Base-by-base conservation (phyloP, 2,329 filamentous ascomycete species). In the Neodidymelliopsis sp. region DNA sequence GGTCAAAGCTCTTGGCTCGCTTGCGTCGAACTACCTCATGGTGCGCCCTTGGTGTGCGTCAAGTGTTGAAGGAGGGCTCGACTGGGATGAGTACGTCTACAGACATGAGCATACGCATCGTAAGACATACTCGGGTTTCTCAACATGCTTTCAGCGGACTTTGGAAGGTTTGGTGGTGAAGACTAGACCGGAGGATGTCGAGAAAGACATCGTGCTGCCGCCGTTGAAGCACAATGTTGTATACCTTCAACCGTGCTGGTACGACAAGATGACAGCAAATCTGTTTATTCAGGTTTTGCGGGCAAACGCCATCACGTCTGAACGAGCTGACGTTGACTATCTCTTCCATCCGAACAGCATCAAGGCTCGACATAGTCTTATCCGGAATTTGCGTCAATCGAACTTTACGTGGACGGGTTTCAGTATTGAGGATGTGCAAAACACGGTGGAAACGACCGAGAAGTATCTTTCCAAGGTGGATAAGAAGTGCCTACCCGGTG, bases 341-440 rank as follows among this genome's bases (percentile, higher is more conserved):
- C 87, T 97, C 56, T 97, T 97, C 61, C 89, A 96, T 61, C 82
- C 84, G 0, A 84, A 81, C 10, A 92, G 92, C 60, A 77, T 82
- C 22, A 87, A 85, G 54, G 80, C 81, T 28, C 76, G 96, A 10
- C 75, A 86, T 19, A 78, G 84, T 42, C 76, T 96, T 2, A 87
- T 96, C 4, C 81, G 81, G 45, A 96, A 97, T 63, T 72, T 96
- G 33, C 84, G 90, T 13, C 88, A 94, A 65, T 87, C 90, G 6
- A 90, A 89, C 37, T 96, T 96, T 65, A 95, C 93, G 70, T 92
- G 90, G 74, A 87, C 87, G 0, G 92, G 91, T 36, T 91, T 88
- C 62, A 83, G 84, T 0, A 71, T 76, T 0, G 74, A 78, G 1
- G 84, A 91, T 46, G 82, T 96, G 3, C 54, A 71, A 2, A 83